Evolutionary conservation across 2,329 filamentous ascomycete species (phyloP).

Genomic region (Penicillium sp.): DNA sequence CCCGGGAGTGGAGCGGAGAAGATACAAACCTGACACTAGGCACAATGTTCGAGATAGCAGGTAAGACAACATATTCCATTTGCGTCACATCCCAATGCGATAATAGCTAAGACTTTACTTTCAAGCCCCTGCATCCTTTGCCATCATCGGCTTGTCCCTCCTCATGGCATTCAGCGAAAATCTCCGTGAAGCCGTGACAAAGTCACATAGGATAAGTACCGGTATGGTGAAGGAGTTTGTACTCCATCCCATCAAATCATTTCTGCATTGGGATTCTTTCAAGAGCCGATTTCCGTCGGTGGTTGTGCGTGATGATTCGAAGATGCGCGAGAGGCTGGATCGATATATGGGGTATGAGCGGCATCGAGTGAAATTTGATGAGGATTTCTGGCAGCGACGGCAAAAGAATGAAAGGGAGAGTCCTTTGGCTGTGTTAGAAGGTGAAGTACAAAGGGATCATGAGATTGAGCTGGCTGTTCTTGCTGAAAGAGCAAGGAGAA

Average conservation of each 20-base stretch:
- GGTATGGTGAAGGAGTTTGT: constrained; percentile 31
- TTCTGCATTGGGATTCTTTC: constrained; percentile 16
- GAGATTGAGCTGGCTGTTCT: not conserved
- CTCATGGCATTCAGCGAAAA: constrained; percentile 58
- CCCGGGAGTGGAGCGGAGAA: constrained; percentile 61
- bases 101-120: no score
- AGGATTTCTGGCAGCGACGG: constrained; percentile 36
- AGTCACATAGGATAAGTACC: constrained; percentile 25
- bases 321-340: constrained; percentile 26
- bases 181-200: constrained; percentile 31
- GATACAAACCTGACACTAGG: constrained; percentile 41
- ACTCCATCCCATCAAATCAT: constrained; percentile 19
- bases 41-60: constrained; percentile 34
- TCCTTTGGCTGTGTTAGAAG: constrained; percentile 5
- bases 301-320: constrained; percentile 24
- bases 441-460: constrained; percentile 8
- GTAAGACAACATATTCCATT: constrained; percentile 16
- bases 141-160: constrained; percentile 57
- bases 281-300: constrained; percentile 9
- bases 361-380: constrained; percentile 26
- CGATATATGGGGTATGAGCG: constrained; percentile 31
- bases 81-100: no score
- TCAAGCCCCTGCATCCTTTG: constrained; percentile 49
- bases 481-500: not conserved
- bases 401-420: constrained; percentile 25